Conservation (phyloP, 345 rosid species). For the Raphanus sativus region DNA sequence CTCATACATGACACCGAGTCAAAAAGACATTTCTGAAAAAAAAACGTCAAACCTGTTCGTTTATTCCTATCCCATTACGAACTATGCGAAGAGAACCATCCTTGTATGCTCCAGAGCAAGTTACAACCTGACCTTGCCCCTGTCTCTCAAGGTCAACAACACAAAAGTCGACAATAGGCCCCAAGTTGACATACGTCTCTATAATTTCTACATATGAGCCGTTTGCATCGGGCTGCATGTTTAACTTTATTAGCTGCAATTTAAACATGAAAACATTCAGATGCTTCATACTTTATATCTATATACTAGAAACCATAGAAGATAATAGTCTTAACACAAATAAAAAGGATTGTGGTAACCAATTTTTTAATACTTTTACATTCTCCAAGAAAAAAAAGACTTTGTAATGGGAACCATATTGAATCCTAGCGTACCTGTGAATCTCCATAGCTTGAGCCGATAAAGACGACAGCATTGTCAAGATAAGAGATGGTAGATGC, state of each 20-base stretch:
- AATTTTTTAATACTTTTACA: neutral
- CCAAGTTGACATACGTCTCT: conserved; percentile 88
- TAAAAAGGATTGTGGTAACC: conserved; percentile 11
- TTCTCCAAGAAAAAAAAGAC: neutral
- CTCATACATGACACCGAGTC: neutral
- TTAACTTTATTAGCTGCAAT: conserved; percentile 80
- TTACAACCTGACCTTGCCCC: conserved; percentile 98
- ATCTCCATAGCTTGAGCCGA: conserved; percentile 97
- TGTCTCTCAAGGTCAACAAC: conserved; percentile 98
- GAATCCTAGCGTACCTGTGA: conserved; percentile 60
- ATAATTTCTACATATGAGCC: conserved; percentile 88
- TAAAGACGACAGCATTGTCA: conserved; percentile 79
- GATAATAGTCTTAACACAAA: conserved; percentile 9
- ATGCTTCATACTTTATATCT: neutral
- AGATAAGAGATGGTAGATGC: conserved; percentile 91
- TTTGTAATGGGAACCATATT: neutral
- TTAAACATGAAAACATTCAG: neutral
- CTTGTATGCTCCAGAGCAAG: conserved; percentile 96
- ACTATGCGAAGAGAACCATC: conserved; percentile 97
- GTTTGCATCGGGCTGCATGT: conserved; percentile 77
- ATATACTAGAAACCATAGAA: neutral
- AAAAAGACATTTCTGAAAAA: conserved; percentile 12
- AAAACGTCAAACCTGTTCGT: conserved; percentile 70
- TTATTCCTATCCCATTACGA: conserved; percentile 96
- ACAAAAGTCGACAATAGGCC: conserved; percentile 91